Conservation (phyloP, 2,329 filamentous ascomycete species). For the Colletotrichum brevisporum region DNA sequence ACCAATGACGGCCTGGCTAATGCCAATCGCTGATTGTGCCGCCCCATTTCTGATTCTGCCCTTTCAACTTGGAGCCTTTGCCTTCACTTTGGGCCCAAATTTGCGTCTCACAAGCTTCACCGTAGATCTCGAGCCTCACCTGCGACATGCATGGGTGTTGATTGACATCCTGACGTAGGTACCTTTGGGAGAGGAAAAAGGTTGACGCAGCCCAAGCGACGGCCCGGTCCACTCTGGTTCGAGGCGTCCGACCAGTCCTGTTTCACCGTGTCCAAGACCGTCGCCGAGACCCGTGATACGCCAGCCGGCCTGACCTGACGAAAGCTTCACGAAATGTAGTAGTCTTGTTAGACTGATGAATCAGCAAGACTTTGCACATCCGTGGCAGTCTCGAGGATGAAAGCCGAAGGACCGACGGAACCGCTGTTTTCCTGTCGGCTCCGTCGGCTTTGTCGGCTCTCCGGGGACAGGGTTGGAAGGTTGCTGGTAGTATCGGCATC, state of each 20-base stretch:
- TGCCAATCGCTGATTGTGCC: constrained; percentile 19
- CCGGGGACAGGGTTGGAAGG: background rate
- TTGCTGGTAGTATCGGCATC: background rate
- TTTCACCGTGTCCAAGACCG: constrained; percentile 16
- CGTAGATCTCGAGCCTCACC: background rate
- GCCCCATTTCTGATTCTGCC: background rate
- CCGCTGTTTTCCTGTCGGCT: constrained; percentile 1
- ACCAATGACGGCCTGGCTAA: constrained; percentile 26
- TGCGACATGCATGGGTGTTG: background rate
- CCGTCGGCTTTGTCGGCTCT: background rate
- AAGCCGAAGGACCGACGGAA: background rate
- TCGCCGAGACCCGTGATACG: constrained; percentile 5
- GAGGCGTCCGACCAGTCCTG: constrained; percentile 8
- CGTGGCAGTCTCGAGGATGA: background rate
- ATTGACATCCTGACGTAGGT: background rate
- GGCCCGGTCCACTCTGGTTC: constrained; percentile 18
- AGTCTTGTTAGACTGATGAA: background rate
- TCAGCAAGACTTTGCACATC: constrained; percentile 13
- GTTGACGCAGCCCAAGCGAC: constrained; percentile 3
- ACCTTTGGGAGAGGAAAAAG: background rate
- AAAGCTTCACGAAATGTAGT: constrained; percentile 2
- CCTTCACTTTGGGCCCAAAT: background rate
- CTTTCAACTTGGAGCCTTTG: constrained; percentile 7
- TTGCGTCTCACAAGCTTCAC: background rate
- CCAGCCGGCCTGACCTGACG: background rate